These are phyloP conservation scores for Lathyrus tuberosus DNA, from an alignment of 306 rosid species.

Conservation along the genomic window DNA sequence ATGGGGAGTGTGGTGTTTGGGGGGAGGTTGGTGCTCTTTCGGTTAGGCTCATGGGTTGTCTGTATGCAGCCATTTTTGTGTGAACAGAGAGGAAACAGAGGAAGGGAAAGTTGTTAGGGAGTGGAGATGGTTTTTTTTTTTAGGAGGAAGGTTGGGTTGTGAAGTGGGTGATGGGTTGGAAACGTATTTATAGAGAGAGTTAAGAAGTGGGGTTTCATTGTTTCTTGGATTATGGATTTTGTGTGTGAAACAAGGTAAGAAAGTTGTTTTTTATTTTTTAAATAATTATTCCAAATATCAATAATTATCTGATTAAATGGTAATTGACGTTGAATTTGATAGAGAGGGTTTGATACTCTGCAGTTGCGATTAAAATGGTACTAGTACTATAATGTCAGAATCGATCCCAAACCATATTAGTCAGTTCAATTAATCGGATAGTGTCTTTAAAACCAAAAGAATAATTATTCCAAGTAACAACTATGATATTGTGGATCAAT, in stretches of 20 bases:
- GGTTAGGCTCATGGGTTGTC: slow-evolving; percentile 54
- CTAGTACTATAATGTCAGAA: too few relatives aligned
- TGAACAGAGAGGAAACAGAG: slow-evolving; percentile 15
- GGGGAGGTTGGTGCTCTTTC: slow-evolving; percentile 44
- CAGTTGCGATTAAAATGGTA: too few relatives aligned
- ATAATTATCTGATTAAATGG: too few relatives aligned
- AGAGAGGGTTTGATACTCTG: too few relatives aligned
- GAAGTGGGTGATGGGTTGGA: slow-evolving; percentile 42
- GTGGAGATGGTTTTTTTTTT: too few relatives aligned
- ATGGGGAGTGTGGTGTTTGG: slow-evolving; percentile 59
- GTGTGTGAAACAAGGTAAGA: neutral
- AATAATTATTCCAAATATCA: too few relatives aligned
- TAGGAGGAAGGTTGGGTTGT: slow-evolving; percentile 38
- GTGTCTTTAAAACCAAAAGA: too few relatives aligned
- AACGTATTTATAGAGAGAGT: slow-evolving; percentile 57
- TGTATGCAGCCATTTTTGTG: slow-evolving; percentile 56
- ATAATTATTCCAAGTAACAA: too few relatives aligned
- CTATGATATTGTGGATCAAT: too few relatives aligned
- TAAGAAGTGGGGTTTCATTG: neutral
- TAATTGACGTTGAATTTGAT: too few relatives aligned
- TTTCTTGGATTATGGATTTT: slow-evolving; percentile 3
- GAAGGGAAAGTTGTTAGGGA: neutral
- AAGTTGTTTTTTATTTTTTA: slow-evolving; percentile 21
- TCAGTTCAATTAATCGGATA: too few relatives aligned
- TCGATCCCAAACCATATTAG: too few relatives aligned